phyloP scores from a whole-genome alignment of 768 basidiomycete species.

The Ramaria sp. region DNA sequence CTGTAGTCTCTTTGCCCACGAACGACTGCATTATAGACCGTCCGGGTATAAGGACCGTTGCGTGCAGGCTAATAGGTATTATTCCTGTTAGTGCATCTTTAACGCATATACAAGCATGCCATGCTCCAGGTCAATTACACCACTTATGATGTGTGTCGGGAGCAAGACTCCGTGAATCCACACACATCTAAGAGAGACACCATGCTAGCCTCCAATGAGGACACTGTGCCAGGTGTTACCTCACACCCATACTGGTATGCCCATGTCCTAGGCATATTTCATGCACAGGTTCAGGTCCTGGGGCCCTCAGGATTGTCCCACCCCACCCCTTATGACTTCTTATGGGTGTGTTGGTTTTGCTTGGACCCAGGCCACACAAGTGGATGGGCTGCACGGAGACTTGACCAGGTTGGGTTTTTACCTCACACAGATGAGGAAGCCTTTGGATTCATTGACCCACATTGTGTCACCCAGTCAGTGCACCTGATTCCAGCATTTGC shows the following conservation, averaged over 20 bases:
- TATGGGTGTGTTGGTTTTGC: conserved; percentile 33
- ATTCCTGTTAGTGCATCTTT: too few species aligned
- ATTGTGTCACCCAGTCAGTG: conserved; percentile 24
- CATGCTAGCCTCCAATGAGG: conserved; percentile 9
- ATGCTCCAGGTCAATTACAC: conserved; percentile 12
- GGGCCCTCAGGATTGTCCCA: not conserved
- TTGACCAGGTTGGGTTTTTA: conserved; percentile 32
- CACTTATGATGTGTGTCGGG: conserved; percentile 14
- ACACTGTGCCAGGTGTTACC: not conserved
- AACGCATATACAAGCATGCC: not conserved
- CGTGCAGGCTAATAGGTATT: too few species aligned
- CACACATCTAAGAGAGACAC: conserved; percentile 8
- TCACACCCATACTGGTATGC: conserved; percentile 9
- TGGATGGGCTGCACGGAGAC: conserved; percentile 19
- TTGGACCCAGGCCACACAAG: conserved; percentile 15
- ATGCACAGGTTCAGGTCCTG: not conserved
- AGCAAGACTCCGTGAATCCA: conserved; percentile 11
- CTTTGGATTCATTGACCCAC: conserved; percentile 39
- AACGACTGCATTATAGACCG: too few species aligned
- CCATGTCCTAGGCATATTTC: conserved; percentile 3
- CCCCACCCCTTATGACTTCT: conserved; percentile 23
- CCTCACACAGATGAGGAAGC: conserved; percentile 16
- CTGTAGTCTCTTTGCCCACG: too few species aligned
- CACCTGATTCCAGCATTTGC: conserved; percentile 35
- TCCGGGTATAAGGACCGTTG: too few species aligned